phyloP scores from a whole-genome alignment of 75 land plant species.

The Gnetum montanum region DNA sequence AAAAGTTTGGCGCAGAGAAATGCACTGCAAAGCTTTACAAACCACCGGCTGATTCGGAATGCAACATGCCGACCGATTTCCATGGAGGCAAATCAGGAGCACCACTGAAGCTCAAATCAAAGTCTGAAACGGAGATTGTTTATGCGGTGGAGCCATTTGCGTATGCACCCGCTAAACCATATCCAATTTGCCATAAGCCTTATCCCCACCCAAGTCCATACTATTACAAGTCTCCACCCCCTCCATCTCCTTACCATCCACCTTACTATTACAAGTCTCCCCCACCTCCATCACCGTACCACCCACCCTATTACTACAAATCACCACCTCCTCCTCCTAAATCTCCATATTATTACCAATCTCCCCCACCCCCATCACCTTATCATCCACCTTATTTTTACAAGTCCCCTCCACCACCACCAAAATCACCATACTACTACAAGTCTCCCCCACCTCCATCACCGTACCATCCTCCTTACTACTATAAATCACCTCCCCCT shows the following conservation, averaged over 20 bases:
- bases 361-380: conserved; percentile 39
- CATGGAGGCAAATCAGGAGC: conserved; percentile 33
- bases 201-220: conserved; percentile 1
- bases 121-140: conserved; percentile 25
- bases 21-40: conserved; percentile 40
- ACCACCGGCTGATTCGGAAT: conserved; percentile 29
- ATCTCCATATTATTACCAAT: conserved; percentile 26
- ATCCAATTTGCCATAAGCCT: conserved; percentile 19
- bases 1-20: conserved; percentile 19
- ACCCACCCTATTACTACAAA: conserved; percentile 19
- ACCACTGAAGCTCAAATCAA: conserved; percentile 23
- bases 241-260: conserved; percentile 6
- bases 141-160: conserved; percentile 33
- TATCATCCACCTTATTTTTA: conserved; percentile 14
- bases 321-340: conserved; percentile 38
- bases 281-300: conserved; percentile 18
- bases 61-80: conserved; percentile 35
- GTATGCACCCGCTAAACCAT: conserved; percentile 42
- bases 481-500: conserved; percentile 14
- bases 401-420: conserved; percentile 22
- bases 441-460: conserved; percentile 25
- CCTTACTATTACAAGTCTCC: conserved; percentile 23
- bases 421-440: conserved; percentile 3
- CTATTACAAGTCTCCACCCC: conserved; percentile 19
- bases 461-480: background rate